Evolutionary conservation across 345 rosid genomes (phyloP), one percentile per base, ranked within the genome.

Genomic region (Arabis hirsuta): DNA sequence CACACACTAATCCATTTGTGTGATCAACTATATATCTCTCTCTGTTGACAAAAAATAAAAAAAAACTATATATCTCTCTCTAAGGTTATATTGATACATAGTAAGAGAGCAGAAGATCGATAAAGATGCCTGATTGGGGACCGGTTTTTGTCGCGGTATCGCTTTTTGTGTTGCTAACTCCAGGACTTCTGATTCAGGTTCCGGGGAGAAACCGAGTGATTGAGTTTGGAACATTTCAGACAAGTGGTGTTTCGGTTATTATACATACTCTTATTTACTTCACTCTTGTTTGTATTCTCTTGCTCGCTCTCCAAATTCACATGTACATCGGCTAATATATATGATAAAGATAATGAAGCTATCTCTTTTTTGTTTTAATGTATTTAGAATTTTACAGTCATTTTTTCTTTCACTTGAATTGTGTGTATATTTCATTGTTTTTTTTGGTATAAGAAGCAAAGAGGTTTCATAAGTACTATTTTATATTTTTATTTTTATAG

Each of bases 221-320:
- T 3, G 98, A 92, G 83, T 95, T 95, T 54, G 87, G 98, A 26
- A 95, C 86, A 76, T 88, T 95, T 70, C 90, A 92, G 68, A 92
- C 97, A 3, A 91, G 96, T 79, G 97, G 97, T 20, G 82, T 81
- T 39, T 90, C 99, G 29, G 80, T 95, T 53, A 79, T 91, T 73
- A 85, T 95, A 62, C 98, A 95, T 76, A 66, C 97, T 32, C 71
- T 90, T 1, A 41, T 95, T 56, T 95, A 88, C 78, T 92, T 95
- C 73, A 76, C 86, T 55, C 82, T 95, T 65, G 82, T 91, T 50
- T 95, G 96, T 78, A 86, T 91, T 69, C 91, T 91, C 86, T 78
- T 95, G 81, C 78, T 94, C 4, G 98, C 97, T 61, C 32, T 89
- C 66, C 88, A 92, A 50, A 70, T 94, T 54, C 98, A 94, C 71